phyloP scores from a whole-genome alignment of 2,329 filamentous ascomycete species.

The Trichoderma gracile region DNA sequence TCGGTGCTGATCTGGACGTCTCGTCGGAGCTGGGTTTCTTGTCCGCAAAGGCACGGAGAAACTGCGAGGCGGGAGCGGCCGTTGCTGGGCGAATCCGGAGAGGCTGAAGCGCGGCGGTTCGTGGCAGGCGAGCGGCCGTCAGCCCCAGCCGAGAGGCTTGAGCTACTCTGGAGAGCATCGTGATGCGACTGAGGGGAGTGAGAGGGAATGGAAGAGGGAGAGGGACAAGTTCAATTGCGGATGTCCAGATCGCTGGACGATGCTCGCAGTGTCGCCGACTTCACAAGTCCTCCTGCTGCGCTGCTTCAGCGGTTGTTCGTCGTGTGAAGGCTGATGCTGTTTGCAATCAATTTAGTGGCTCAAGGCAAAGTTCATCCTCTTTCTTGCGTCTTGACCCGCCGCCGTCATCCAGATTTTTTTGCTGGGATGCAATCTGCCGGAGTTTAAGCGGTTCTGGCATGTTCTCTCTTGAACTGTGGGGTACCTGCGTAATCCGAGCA shows the following conservation, averaged over 20 bases:
- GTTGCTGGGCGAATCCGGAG: slow-evolving; percentile 33
- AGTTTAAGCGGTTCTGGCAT: slow-evolving; percentile 23
- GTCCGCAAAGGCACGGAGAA: slow-evolving; percentile 36
- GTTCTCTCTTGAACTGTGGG: slow-evolving; percentile 13
- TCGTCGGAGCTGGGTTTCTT: slow-evolving; percentile 30
- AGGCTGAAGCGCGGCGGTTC: slow-evolving; percentile 32
- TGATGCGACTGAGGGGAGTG: slow-evolving; percentile 22
- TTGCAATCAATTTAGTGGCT: slow-evolving; percentile 1
- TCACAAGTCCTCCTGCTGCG: slow-evolving; percentile 2
- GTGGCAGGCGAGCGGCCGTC: slow-evolving; percentile 35
- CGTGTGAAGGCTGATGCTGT: background rate
- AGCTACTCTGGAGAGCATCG: slow-evolving; percentile 45
- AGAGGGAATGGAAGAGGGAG: background rate
- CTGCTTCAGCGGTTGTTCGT: background rate
- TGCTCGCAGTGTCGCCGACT: slow-evolving; percentile 2
- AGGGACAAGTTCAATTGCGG: slow-evolving; percentile 14
- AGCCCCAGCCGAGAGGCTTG: slow-evolving; percentile 39
- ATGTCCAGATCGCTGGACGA: slow-evolving; percentile 15
- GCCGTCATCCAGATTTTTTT: slow-evolving; percentile 25
- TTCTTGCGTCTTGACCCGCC: slow-evolving; percentile 17
- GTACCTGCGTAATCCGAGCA: background rate
- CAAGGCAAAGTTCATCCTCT: slow-evolving; percentile 5
- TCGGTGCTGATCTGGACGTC: slow-evolving; percentile 14
- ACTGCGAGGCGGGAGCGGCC: slow-evolving; percentile 32
- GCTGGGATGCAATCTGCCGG: slow-evolving; percentile 1